These are phyloP conservation scores for Mrakiaceae sp. DNA, from an alignment of 1,284 basidiomycete species.

Conservation along the genomic window DNA sequence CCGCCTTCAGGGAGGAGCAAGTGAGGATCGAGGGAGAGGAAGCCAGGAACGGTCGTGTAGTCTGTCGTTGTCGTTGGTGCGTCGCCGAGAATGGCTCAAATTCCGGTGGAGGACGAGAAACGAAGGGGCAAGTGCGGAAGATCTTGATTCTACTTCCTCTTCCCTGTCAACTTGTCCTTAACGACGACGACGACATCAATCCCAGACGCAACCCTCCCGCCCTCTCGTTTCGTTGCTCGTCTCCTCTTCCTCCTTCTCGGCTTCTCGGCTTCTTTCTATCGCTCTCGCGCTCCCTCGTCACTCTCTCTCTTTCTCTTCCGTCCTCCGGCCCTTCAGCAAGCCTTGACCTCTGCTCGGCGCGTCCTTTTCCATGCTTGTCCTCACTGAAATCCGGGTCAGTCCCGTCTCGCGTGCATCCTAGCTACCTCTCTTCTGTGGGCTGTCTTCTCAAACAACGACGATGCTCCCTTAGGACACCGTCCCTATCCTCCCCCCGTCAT, in stretches of 20 bases:
- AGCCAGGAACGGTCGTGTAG: not conserved
- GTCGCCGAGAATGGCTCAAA: no score
- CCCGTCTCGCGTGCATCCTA: no score
- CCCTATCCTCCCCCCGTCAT: slow-evolving; percentile 33
- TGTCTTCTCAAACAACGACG: no score
- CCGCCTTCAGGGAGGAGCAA: not conserved
- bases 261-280: no score
- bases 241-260: not conserved
- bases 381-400: slow-evolving; percentile 2
- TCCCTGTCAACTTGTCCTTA: no score
- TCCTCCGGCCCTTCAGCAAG: no score
- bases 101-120: no score
- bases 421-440: no score
- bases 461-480: slow-evolving; percentile 31
- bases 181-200: not conserved
- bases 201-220: not conserved
- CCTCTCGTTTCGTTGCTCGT: not conserved
- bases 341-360: no score
- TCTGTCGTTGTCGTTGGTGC: not conserved
- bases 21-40: not conserved
- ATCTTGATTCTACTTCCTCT: not conserved
- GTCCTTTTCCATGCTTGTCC: slow-evolving; percentile 1
- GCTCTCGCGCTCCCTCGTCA: no score
- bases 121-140: not conserved
- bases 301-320: not conserved